Evolutionary conservation across 768 basidiomycete genomes (phyloP), one percentile per base, ranked within the genome.

Genomic region (Russula ochroleuca): DNA sequence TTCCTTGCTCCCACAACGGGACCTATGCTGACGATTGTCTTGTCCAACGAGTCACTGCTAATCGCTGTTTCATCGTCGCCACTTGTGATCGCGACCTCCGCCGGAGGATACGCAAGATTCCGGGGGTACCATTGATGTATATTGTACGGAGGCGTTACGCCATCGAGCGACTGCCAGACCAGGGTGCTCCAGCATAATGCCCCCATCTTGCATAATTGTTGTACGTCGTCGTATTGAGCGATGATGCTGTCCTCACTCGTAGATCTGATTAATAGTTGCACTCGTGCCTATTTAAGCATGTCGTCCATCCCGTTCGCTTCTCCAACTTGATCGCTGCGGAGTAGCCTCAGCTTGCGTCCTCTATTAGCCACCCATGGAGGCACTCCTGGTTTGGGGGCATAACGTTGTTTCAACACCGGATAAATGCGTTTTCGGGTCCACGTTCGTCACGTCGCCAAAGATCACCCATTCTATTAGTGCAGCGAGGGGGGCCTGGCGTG

Each of bases 1-100:
- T 99, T 51, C 83, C 82, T 50, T 99, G 97, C 75, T 86, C 90
- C 41, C 97, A 99, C 74, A 80, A 85, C 5, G 97, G 97, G 23
- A 97, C 94, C n/a, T 99, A 99, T 72, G 97, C 97, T 21, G 97
- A 99, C 73, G 97, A 99, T 79, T 99, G 97, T 73, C 83, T 99
- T 23, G 91, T 99, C 19, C 92, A 98, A 72, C 88, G 97, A 37
- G 94, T 98, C 11, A 92, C 91, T 3, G 85, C 94, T 9, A 93
- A 95, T 77, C 91, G 92, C 73, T 98, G 95, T 75, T 98, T 92
- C 75, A 87, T 99, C 67, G 95, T 99, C 48, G 97, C 97, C 5
- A 98, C 97, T 25, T 98, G 96, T 72, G 97, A 99, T 81, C 81
- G 95, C 63, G 95, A 98, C 71, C 83, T 99, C 35, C 85, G 97